Evolutionary conservation across 768 basidiomycete genomes (phyloP).

Genomic region (Megacollybia marginata): DNA sequence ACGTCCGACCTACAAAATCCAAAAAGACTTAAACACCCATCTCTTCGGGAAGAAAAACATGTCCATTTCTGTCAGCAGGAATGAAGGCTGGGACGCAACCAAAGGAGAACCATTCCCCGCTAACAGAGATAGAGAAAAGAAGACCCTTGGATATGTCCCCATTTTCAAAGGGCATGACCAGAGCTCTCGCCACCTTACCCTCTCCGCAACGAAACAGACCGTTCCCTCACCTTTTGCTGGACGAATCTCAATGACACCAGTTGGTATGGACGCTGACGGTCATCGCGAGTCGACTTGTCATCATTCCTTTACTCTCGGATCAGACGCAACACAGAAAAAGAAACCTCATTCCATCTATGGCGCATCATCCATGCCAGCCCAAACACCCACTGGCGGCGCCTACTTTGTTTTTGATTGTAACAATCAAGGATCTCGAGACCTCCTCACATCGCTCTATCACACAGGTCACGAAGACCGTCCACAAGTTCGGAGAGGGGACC

Average conservation of each 20-base stretch:
- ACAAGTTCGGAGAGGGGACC: slow-evolving; percentile 6
- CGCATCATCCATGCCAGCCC: background rate
- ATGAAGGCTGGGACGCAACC: slow-evolving; percentile 10
- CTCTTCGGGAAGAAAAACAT: slow-evolving; percentile 16
- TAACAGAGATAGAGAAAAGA: background rate
- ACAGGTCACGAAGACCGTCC: slow-evolving; percentile 13
- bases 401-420: slow-evolving; percentile 13
- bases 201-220: slow-evolving; percentile 8
- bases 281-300: slow-evolving; percentile 6
- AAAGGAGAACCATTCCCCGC: slow-evolving; percentile 1
- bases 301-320: slow-evolving; percentile 11
- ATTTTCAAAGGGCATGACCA: slow-evolving; percentile 10
- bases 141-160: slow-evolving; percentile 9
- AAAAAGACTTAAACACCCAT: slow-evolving; percentile 10
- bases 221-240: slow-evolving; percentile 5
- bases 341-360: background rate
- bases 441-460: slow-evolving; percentile 15
- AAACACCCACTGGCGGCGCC: slow-evolving; percentile 11
- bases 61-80: slow-evolving; percentile 9
- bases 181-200: slow-evolving; percentile 5
- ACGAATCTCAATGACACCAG: slow-evolving; percentile 6
- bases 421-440: slow-evolving; percentile 9
- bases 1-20: slow-evolving; percentile 14
- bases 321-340: slow-evolving; percentile 4
- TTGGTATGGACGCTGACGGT: slow-evolving; percentile 12